Conservation (phyloP, 2,329 filamentous ascomycete species). For the Cordyceps farinosa region DNA sequence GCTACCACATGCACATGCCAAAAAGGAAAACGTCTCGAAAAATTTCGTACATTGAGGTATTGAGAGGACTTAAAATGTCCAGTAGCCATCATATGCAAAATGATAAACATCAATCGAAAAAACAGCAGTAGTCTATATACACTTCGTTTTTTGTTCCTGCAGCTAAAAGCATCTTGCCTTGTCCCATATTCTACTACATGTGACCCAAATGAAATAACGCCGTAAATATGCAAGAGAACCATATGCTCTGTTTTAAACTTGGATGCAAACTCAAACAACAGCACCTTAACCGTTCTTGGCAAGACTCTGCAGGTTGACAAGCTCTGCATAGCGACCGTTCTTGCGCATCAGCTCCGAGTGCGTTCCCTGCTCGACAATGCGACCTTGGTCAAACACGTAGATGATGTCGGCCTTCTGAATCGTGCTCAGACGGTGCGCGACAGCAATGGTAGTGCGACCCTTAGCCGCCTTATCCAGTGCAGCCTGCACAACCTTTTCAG, state of each 20-base stretch:
- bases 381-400: slow-evolving; percentile 91
- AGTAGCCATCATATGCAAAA: background rate
- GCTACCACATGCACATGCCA: no score
- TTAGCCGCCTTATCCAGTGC: slow-evolving; percentile 78
- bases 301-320: slow-evolving; percentile 77
- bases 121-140: background rate
- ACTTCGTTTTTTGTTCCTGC: background rate
- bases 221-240: background rate
- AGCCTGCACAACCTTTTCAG: slow-evolving; percentile 75
- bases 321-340: slow-evolving; percentile 70
- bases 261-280: background rate
- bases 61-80: background rate
- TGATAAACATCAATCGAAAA: background rate
- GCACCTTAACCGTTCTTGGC: slow-evolving; percentile 48
- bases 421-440: slow-evolving; percentile 86
- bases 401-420: slow-evolving; percentile 95
- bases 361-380: slow-evolving; percentile 78
- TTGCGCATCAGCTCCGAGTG: slow-evolving; percentile 69
- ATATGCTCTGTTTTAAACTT: background rate
- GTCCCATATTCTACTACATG: background rate
- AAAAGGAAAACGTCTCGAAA: background rate
- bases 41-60: background rate
- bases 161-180: background rate
- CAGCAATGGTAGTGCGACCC: slow-evolving; percentile 86
- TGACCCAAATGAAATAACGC: slow-evolving; percentile 7